These are phyloP conservation scores for Dactylorhiza incarnata DNA, from an alignment of 106 monocot genomes.

Conservation along the genomic window DNA sequence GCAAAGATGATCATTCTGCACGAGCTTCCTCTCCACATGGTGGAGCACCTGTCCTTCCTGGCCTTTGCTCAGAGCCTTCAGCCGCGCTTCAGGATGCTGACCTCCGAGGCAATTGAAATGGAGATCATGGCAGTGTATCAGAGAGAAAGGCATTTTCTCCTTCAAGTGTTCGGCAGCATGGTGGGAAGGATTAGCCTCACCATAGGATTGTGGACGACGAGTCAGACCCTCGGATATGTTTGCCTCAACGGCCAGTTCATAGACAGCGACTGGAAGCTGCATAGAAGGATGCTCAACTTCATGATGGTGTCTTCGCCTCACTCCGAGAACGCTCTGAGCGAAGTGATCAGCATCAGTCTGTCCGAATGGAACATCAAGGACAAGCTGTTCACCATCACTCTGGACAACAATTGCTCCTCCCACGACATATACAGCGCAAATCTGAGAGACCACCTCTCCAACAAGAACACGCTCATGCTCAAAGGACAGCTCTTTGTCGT, in stretches of 20 bases:
- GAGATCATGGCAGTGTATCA: slow-evolving; percentile 63
- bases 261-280: slow-evolving; percentile 66
- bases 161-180: slow-evolving; percentile 35
- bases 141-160: slow-evolving; percentile 56
- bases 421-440: slow-evolving; percentile 91
- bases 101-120: slow-evolving; percentile 37
- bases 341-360: slow-evolving; percentile 63
- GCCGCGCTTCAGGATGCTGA: slow-evolving; percentile 64
- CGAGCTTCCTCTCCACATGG: slow-evolving; percentile 84
- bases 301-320: slow-evolving; percentile 84
- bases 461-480: slow-evolving; percentile 68
- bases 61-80: slow-evolving; percentile 69
- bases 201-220: slow-evolving; percentile 71
- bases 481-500: slow-evolving; percentile 81
- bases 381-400: slow-evolving; percentile 75
- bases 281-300: slow-evolving; percentile 77
- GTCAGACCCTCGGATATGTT: slow-evolving; percentile 87
- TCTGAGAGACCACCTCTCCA: slow-evolving; percentile 68
- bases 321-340: slow-evolving; percentile 83
- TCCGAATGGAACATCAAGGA: slow-evolving; percentile 77
- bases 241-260: slow-evolving; percentile 72
- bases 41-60: slow-evolving; percentile 58
- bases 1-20: slow-evolving; percentile 93
- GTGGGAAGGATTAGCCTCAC: slow-evolving; percentile 75
- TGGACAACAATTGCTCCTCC: slow-evolving; percentile 78